Evolutionary conservation across 169 alveolate species (phyloP), one percentile per base, ranked within the genome.

Genomic region (Plasmodium chabaudi): DNA sequence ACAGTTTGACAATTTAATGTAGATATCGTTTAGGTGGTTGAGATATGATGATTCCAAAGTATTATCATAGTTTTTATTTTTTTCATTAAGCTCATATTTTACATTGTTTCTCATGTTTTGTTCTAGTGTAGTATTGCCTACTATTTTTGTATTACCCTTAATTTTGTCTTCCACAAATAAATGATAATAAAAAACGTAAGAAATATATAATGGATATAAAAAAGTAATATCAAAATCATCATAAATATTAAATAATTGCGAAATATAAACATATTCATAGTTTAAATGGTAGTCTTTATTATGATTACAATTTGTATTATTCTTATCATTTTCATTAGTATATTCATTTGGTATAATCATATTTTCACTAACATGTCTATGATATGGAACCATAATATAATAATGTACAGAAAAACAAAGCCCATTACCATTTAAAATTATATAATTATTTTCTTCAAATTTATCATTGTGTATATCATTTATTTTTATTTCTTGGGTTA

Each of bases 231-330:
- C 44, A 19, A 86, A 86, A 70, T 86, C 51, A 27, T 86, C 91
- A 73, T 86, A 69, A 86, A 86, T 86, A 44, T 86, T 86, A 86
- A 86, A 86, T 68, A 86, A 55, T 55, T 86, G 91, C 13, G 91
- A 86, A 12, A 86, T 46, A 64, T 65, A 70, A 23, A 86, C 27
- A 47, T 86, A 86, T 47, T 86, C 91, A 86, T 86, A 86, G 60
- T 19, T 70, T 49, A 86, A 86, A 57, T 68, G 17, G 27, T 70
- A 86, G 57, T 49, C 53, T 34, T 47, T 55, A 57, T 72, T 47
- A n/a, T 39, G 34, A 34, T 51, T 63, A 7, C 0, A 27, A 51
- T 23, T 51, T 6, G 9, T 10, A 17, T 19, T 57, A 15, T 9
- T 15, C 34, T 27, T 27, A 27, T 2, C 5, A 27, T 1, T 47